Percentiles rank a stretch among this genome's conserved stretches.
phyloP scores from a whole-genome alignment of 1,284 basidiomycete genomes.

The Coriolopsis trogii region DNA sequence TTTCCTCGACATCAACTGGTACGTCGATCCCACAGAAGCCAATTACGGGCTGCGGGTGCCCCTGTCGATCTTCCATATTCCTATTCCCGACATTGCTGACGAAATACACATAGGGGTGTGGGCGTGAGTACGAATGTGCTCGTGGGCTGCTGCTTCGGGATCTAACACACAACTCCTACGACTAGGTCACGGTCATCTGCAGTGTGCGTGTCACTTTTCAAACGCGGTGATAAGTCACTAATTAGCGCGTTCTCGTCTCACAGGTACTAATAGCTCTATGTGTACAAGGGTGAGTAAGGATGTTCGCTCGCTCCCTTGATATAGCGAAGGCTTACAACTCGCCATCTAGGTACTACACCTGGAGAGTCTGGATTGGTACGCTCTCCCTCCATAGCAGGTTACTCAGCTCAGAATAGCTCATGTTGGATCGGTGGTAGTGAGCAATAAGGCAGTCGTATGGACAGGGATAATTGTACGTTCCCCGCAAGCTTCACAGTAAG shows the following conservation, averaged over 20 bases:
- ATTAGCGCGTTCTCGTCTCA: neutral
- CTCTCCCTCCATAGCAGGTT: neutral
- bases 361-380: constrained; percentile 23
- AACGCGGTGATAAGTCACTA: neutral
- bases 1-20: constrained; percentile 17
- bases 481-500: too few relatives aligned
- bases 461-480: constrained; percentile 17
- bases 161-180: too few relatives aligned
- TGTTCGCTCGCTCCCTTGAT: too few relatives aligned
- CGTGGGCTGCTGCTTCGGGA: too few relatives aligned
- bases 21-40: too few relatives aligned
- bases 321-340: too few relatives aligned
- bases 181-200: constrained; percentile 18
- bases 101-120: constrained; percentile 21
- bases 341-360: constrained; percentile 17
- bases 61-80: too few relatives aligned
- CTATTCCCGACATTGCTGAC: too few relatives aligned
- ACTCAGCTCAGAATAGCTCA: neutral
- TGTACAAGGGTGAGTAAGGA: constrained; percentile 24
- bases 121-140: constrained; percentile 2
- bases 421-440: constrained; percentile 6
- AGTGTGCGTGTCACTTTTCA: constrained; percentile 3
- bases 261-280: constrained; percentile 18
- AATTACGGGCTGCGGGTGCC: too few relatives aligned
- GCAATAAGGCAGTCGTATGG: constrained; percentile 13